These are phyloP conservation scores for Chrysoporthe austroafricana DNA, from an alignment of 2,329 filamentous ascomycete genomes.

Conservation along the genomic window DNA sequence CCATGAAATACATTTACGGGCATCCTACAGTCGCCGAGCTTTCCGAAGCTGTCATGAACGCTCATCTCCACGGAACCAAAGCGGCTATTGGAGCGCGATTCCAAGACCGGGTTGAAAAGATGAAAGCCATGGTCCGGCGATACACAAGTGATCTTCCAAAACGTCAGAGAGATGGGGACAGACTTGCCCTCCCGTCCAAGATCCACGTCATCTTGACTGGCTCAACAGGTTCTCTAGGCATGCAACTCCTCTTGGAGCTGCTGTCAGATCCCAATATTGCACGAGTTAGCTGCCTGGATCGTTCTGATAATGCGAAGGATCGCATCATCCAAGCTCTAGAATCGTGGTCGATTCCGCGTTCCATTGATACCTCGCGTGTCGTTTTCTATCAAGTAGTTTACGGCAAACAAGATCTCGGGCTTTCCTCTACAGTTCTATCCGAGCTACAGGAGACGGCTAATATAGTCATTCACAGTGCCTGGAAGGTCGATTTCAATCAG, in stretches of 20 bases:
- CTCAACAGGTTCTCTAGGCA: conserved; percentile 40
- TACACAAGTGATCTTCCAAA: conserved; percentile 10
- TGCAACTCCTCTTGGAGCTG: conserved; percentile 37
- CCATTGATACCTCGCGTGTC: conserved; percentile 4
- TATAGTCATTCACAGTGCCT: conserved; percentile 33
- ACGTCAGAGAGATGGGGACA: not conserved
- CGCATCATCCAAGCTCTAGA: conserved; percentile 19
- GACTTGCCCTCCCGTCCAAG: conserved; percentile 23
- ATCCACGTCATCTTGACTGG: conserved; percentile 39
- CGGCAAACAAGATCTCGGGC: conserved; percentile 17
- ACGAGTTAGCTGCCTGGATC: conserved; percentile 36
- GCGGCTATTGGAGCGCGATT: not conserved
- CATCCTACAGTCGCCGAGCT: conserved; percentile 29
- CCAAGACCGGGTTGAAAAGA: not conserved
- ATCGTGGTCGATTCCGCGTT: conserved; percentile 15
- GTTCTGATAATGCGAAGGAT: conserved; percentile 24
- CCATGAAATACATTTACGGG: conserved; percentile 27
- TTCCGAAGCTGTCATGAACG: not conserved
- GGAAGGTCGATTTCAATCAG: conserved; percentile 35
- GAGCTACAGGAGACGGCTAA: not conserved
- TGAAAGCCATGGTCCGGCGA: not conserved
- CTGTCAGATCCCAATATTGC: conserved; percentile 33
- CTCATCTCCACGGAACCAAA: not conserved
- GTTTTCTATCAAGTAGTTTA: conserved; percentile 25
- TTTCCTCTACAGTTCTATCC: not conserved